A percentile compares a stretch with the other conserved stretches of the same genome.
Conservation (phyloP, 257 asterid genomes). For the Handroanthus guayacan region DNA sequence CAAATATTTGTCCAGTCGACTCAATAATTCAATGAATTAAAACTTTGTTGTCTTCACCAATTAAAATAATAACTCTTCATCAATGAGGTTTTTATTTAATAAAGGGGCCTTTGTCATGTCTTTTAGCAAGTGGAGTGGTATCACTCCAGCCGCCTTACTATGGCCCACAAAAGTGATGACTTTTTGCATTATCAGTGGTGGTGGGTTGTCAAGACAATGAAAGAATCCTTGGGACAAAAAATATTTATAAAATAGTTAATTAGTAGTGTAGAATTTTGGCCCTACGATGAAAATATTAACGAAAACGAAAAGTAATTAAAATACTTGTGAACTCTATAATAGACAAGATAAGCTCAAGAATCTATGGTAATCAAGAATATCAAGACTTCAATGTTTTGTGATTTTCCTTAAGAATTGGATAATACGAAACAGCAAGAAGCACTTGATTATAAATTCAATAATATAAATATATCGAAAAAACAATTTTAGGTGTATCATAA, state of each 20-base stretch:
- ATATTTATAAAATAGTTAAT: neutral
- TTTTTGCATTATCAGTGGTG: slow-evolving; percentile 2
- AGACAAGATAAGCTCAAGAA: too few species aligned
- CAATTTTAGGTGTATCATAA: neutral
- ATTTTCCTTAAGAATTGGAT: neutral
- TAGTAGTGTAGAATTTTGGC: neutral
- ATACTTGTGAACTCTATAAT: too few species aligned
- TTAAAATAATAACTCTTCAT: neutral
- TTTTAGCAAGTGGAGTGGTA: slow-evolving; percentile 10
- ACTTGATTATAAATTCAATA: neutral
- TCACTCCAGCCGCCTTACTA: slow-evolving; percentile 29
- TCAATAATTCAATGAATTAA: neutral
- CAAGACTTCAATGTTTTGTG: neutral
- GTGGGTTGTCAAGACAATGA: slow-evolving; percentile 25
- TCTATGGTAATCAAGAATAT: neutral
- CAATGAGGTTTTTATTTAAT: neutral
- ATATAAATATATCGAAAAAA: neutral
- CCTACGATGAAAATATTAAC: neutral
- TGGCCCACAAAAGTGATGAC: slow-evolving; percentile 8
- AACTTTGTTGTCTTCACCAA: neutral
- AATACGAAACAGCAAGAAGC: neutral
- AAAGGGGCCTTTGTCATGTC: neutral
- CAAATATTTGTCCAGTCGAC: neutral
- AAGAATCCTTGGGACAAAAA: neutral
- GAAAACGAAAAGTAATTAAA: neutral